Evolutionary conservation across 305 asterid species (phyloP), one percentile per base, ranked within the genome.

Genomic region (Plantago lanceolata): DNA sequence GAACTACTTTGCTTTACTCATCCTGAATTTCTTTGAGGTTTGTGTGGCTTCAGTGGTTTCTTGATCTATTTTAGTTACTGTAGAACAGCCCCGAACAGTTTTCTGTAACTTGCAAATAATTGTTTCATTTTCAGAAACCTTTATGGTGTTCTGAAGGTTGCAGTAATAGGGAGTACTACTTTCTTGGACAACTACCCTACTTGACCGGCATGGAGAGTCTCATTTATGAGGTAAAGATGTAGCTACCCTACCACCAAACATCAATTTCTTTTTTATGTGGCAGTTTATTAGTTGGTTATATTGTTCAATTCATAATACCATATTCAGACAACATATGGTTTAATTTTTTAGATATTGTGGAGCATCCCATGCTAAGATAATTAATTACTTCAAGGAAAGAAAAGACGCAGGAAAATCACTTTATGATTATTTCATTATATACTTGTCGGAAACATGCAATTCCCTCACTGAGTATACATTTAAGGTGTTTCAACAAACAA

Each of bases 1-100:
- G 65, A 94, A 84, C 76, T 87, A 79, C 82, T 87, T 90, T 61
- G 96, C 97, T 54, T 59, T 94, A 73, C 63, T 94, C 40, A 69
- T 82, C 64, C 86, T 94, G 61, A 86, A 90, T 75, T 94, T 94
- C 79, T 72, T 90, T 67, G 99, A 94, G 99, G 99, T 94, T 65
- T 73, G 81, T 74, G 45, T 35, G 52, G 40, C 65, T 57, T 58
- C 57, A 24, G 26, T 67, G 66, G 64, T 50, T 65, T 59, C 55
- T 57, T 59, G 48, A 48, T 68, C 71, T 37, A 19, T 67, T 21
- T 40, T 40, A 40, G 45, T 66, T 43, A 47, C 47, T 24, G 28
- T 57, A 54, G 19, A 33, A 59, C 63, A 37, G 19, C 48, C 29
- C 45, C 61, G 19, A 37, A 67, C 33, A 12, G 20, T 20, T 45